Percentiles rank a stretch among this genome's conserved stretches.
Conservation (phyloP, 2,329 filamentous ascomycete genomes). For the Magnaporthiopsis poae region DNA sequence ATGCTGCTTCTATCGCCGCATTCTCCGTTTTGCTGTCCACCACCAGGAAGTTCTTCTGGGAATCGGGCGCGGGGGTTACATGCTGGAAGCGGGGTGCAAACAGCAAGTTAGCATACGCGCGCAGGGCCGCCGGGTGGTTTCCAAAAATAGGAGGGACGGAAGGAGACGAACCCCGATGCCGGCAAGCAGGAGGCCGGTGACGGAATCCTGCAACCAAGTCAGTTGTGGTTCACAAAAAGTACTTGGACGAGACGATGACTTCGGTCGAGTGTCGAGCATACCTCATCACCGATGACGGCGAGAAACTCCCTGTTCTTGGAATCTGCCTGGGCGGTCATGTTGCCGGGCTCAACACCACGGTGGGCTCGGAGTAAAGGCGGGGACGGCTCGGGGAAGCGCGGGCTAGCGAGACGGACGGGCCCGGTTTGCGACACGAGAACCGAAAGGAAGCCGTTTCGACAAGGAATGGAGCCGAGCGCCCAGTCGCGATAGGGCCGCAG, state of each 20-base stretch:
- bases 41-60: constrained; percentile 95
- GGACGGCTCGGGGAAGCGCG: not conserved
- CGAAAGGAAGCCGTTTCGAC: not conserved
- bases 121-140: not conserved
- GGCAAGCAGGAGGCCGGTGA: constrained; percentile 87
- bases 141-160: too few species aligned
- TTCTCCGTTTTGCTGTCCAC: constrained; percentile 91
- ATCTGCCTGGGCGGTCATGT: constrained; percentile 34
- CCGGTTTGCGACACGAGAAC: not conserved
- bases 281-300: constrained; percentile 96
- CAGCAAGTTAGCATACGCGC: not conserved
- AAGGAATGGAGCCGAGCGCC: not conserved
- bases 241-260: not conserved
- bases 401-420: not conserved
- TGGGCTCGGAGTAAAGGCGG: not conserved
- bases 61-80: constrained; percentile 76
- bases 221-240: not conserved
- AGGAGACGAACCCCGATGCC: constrained; percentile 68
- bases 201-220: constrained; percentile 62
- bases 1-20: constrained; percentile 76
- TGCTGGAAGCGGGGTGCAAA: constrained; percentile 49
- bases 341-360: not conserved
- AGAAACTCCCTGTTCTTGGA: constrained; percentile 88
- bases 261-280: constrained; percentile 23
- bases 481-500: not conserved